These are phyloP conservation scores for Monosporozyma siamensis DNA, from an alignment of 805 yeast genomes.

Conservation along the genomic window DNA sequence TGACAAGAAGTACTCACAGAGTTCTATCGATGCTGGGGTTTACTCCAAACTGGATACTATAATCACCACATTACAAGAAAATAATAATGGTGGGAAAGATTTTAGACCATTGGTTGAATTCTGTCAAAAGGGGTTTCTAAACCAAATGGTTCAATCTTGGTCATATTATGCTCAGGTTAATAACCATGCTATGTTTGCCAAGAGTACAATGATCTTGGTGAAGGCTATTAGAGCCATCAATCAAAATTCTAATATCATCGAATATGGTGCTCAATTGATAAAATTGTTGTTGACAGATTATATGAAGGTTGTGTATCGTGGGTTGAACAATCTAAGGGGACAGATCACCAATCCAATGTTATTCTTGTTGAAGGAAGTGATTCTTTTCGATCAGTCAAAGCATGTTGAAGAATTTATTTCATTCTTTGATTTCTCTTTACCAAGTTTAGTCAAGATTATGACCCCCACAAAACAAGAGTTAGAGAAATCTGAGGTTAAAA, in stretches of 20 bases:
- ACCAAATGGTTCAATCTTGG: slow-evolving; percentile 39
- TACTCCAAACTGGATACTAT: slow-evolving; percentile 20
- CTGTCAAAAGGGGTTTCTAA: slow-evolving; percentile 29
- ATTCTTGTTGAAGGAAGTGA: slow-evolving; percentile 45
- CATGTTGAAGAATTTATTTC: slow-evolving; percentile 50
- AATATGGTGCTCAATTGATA: slow-evolving; percentile 25
- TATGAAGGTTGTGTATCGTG: slow-evolving; percentile 57
- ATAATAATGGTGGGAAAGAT: slow-evolving; percentile 14
- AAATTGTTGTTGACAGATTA: slow-evolving; percentile 47
- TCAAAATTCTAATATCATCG: slow-evolving; percentile 10
- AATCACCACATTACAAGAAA: slow-evolving; percentile 14
- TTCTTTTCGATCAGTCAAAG: slow-evolving; percentile 40
- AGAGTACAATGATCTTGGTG: slow-evolving; percentile 35
- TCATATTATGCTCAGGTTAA: slow-evolving; percentile 38
- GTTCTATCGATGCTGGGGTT: slow-evolving; percentile 19
- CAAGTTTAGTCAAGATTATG: slow-evolving; percentile 52
- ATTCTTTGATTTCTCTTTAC: slow-evolving; percentile 56
- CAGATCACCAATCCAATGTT: slow-evolving; percentile 53
- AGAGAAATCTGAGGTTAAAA: slow-evolving; percentile 25
- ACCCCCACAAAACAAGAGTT: slow-evolving; percentile 43
- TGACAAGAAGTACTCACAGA: slow-evolving; percentile 14
- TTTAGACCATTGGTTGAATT: slow-evolving; percentile 25
- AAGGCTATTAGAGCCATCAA: slow-evolving; percentile 28
- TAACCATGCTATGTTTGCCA: slow-evolving; percentile 44
- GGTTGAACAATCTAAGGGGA: slow-evolving; percentile 49